Base-by-base conservation (phyloP, 345 rosid genomes). In the Lepidium sativum region DNA sequence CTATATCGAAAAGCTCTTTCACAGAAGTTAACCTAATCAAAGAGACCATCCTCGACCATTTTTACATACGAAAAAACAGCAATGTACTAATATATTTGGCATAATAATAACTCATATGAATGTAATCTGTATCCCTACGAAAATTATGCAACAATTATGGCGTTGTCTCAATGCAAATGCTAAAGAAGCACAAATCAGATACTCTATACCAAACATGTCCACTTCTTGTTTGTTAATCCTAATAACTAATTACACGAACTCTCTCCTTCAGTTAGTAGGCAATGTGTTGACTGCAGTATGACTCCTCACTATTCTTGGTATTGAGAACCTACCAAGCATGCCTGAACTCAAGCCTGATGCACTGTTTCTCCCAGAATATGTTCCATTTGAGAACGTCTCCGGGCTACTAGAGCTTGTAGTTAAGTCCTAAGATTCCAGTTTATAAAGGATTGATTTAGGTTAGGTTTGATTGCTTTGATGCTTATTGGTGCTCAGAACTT, bases 401-500 rank as follows among this genome's bases (percentile, higher is more conserved):
- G 39, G 42, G 62, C 51, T 73, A 29, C 47, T 60, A 12, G 79
- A 67, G 53, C 71, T 39, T 63, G 64, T 81, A 13, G 60, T 76
- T 29, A 67, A 50, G 13, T 82, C 84, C 86, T 89, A 77, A 52
- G 63, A 78, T 64, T 58, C 43, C 33, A 44, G 64, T 54, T 43
- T 33, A 15, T 2, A 56, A 1, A 38, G 12, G 47, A 57, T 47
- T 21, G 38, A 10, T 43, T 34, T 25, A 43, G 54, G 29, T 54
- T 56, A 47, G 21, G 21, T 47, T 56, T 56, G n/a, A n/a, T n/a
- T n/a, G n/a, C n/a, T n/a, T n/a, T n/a, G 54, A 31, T 7, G 27
- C 63, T 6, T 41, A 38, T 21, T 32, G 14, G 13, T 38, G 17
- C n/a, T n/a, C 6, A 16, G 14, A 31, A 29, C 6, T 38, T 50